Conservation (phyloP, 2,329 filamentous ascomycete genomes). For the Aspergillus jensenii region DNA sequence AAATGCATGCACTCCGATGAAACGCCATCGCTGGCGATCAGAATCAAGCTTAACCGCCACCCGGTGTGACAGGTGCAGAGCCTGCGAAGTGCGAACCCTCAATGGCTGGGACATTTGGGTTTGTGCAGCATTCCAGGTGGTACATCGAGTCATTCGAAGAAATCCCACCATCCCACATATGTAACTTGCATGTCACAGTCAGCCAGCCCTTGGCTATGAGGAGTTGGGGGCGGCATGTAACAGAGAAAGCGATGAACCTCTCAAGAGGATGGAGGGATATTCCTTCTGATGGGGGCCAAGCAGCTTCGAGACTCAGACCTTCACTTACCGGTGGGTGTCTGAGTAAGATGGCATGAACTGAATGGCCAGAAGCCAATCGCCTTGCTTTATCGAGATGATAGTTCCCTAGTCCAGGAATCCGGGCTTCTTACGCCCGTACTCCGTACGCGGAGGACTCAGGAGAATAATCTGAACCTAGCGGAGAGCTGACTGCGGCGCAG, state of each 20-base stretch:
- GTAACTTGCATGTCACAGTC: background rate
- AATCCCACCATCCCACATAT: background rate
- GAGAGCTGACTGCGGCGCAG: background rate
- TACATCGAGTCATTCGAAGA: constrained; percentile 11
- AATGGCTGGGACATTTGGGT: constrained; percentile 1
- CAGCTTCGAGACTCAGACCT: background rate
- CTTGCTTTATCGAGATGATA: background rate
- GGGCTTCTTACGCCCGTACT: background rate
- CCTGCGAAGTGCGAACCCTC: background rate
- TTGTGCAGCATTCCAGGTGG: constrained; percentile 9
- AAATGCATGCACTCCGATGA: background rate
- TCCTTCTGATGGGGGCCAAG: constrained; percentile 3
- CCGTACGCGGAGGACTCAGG: background rate
- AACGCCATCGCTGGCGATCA: constrained; percentile 1
- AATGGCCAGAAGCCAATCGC: background rate
- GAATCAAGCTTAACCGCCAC: constrained; percentile 8
- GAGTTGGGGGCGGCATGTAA: background rate
- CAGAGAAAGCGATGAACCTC: background rate
- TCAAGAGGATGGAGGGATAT: background rate
- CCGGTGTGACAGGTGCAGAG: constrained; percentile 1
- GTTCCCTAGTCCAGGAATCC: background rate
- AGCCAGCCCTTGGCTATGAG: background rate
- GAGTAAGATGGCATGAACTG: background rate
- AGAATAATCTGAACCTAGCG: background rate
- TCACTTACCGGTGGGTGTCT: background rate